A percentile compares a stretch with the other conserved stretches of the same genome.
Evolutionary conservation across 306 rosid species (phyloP).

Genomic region (Ormosia emarginata): DNA sequence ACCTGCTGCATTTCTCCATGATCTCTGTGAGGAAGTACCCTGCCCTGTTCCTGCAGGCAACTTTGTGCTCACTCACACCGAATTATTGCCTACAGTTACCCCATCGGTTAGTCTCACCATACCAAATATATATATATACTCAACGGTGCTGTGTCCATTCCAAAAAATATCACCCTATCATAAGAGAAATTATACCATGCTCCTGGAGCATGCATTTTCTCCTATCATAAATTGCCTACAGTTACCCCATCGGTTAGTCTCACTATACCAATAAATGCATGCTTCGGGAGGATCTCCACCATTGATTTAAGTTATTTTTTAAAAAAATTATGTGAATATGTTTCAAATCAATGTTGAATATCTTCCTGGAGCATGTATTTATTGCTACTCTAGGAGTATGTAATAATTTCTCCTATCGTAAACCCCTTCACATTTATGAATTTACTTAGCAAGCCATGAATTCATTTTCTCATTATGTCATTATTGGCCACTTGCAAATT

Average conservation of each 20-base stretch:
- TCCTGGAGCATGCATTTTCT: too few relatives aligned
- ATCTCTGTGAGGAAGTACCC: slow-evolving; percentile 53
- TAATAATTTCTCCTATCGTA: too few relatives aligned
- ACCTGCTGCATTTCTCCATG: slow-evolving; percentile 31
- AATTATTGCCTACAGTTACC: slow-evolving; percentile 59
- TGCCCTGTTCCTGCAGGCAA: slow-evolving; percentile 61
- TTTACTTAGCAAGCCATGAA: background rate
- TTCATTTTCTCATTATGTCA: background rate
- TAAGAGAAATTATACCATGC: too few relatives aligned
- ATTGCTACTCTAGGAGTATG: too few relatives aligned
- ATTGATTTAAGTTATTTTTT: too few relatives aligned
- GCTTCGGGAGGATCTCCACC: too few relatives aligned
- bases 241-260: slow-evolving; percentile 68
- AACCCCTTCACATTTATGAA: background rate
- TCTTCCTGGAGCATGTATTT: too few relatives aligned
- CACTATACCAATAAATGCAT: background rate
- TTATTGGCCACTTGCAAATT: background rate
- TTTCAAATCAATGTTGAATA: too few relatives aligned
- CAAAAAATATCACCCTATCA: background rate
- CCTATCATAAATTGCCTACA: slow-evolving; percentile 37
- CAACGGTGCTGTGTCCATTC: background rate
- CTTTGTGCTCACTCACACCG: slow-evolving; percentile 66
- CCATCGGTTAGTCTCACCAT: slow-evolving; percentile 61
- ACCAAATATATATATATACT: background rate
- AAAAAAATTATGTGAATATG: too few relatives aligned